Percentiles rank a stretch among this genome's conserved stretches.
phyloP scores from a whole-genome alignment of 2,329 filamentous ascomycete species.

The Calonectria hongkongensis region DNA sequence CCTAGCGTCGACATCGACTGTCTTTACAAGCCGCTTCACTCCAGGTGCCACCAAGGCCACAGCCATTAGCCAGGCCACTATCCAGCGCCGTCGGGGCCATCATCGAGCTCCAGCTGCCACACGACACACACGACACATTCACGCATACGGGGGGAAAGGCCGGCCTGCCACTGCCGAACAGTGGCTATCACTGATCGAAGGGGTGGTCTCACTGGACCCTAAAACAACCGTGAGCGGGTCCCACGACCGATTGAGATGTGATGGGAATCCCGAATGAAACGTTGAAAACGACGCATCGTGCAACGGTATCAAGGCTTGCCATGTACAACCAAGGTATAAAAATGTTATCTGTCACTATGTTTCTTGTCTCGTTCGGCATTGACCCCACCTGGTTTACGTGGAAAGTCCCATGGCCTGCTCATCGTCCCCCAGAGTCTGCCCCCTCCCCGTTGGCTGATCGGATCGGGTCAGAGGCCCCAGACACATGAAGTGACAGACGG shows the following conservation, averaged over 20 bases:
- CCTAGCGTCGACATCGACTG: slow-evolving; percentile 5
- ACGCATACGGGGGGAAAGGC: not conserved
- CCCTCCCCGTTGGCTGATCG: not conserved
- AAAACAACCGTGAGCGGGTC: slow-evolving; percentile 30
- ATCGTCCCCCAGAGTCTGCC: not conserved
- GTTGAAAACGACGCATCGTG: slow-evolving; percentile 13
- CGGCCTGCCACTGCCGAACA: slow-evolving; percentile 19
- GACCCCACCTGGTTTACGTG: slow-evolving; percentile 12
- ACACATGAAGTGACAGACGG: slow-evolving; percentile 31
- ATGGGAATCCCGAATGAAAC: slow-evolving; percentile 28
- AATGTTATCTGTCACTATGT: slow-evolving; percentile 30
- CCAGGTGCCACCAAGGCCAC: slow-evolving; percentile 9
- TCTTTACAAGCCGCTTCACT: not conserved
- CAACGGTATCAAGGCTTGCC: not conserved
- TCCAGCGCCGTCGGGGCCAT: slow-evolving; percentile 19
- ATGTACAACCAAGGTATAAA: slow-evolving; percentile 21
- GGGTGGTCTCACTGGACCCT: slow-evolving; percentile 14
- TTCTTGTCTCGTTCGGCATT: slow-evolving; percentile 23
- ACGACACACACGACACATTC: slow-evolving; percentile 18
- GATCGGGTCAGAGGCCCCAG: slow-evolving; percentile 15
- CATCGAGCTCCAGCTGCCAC: slow-evolving; percentile 20
- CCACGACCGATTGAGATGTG: slow-evolving; percentile 29
- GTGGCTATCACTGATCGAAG: slow-evolving; percentile 24
- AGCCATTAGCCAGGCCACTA: slow-evolving; percentile 15
- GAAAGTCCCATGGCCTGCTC: slow-evolving; percentile 11